A percentile compares a stretch with the other conserved stretches of the same genome.
These are phyloP conservation scores for Lentinula boryana DNA, from an alignment of 768 basidiomycete species.

Conservation along the genomic window DNA sequence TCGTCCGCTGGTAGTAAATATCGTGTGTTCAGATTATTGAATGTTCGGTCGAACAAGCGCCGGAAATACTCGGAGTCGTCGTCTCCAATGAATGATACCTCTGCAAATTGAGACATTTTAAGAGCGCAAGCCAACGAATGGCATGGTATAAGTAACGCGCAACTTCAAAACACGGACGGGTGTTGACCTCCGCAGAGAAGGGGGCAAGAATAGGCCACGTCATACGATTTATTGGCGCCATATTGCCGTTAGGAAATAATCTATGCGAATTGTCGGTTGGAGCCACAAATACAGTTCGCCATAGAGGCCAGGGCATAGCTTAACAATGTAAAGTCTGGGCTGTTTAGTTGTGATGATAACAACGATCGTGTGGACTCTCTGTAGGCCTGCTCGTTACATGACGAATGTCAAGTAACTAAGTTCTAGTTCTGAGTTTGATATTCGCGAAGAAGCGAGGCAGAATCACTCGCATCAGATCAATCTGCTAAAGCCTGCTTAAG, in stretches of 20 bases:
- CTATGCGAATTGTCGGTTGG: not conserved
- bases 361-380: not conserved
- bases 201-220: not conserved
- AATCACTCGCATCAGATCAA: not conserved
- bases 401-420: not conserved
- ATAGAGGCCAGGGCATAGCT: conserved; percentile 1
- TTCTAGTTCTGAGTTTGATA: not conserved
- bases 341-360: not conserved
- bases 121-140: not conserved
- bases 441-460: not conserved
- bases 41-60: conserved; percentile 41
- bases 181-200: not conserved
- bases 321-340: not conserved
- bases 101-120: conserved; percentile 13
- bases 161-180: not conserved
- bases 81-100: conserved; percentile 30
- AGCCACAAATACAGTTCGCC: not conserved
- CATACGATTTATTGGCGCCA: not conserved
- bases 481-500: not conserved
- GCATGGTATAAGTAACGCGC: conserved; percentile 4
- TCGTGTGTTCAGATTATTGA: conserved; percentile 47
- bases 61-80: conserved; percentile 47
- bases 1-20: conserved; percentile 65
- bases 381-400: not conserved
- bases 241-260: not conserved